Base-by-base conservation (phyloP, 192 early-diverging fungal genomes). In the Podila epicladia region DNA sequence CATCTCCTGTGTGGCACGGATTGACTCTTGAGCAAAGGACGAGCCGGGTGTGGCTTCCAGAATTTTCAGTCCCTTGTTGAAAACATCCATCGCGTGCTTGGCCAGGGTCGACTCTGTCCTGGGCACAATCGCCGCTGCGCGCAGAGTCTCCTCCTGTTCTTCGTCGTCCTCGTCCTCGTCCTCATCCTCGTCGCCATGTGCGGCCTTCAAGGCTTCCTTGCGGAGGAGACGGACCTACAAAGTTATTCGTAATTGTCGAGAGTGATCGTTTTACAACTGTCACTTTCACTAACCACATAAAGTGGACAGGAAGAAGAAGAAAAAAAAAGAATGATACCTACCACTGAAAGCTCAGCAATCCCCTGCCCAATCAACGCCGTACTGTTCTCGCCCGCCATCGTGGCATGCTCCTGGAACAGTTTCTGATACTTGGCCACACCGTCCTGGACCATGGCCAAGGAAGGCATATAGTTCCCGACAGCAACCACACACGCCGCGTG, bases 351-450 rank as follows among this genome's bases (percentile, higher is more conserved):
- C 32, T 72, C 58, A 4, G 76, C 76, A 37, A 79, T 79, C 5
- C 70, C 76, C 50, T 68, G 48, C 0, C 76, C 76, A 2, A 79
- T 66, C 22, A 79, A 63, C 7, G 63, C 59, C 57, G 64, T 67
- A 19, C 70, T 65, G 33, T 72, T 68, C 58, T 38, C 65, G 19
- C 70, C 37, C 0, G 64, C 33, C 1, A 67, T 74, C 13, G 41
- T 45, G 0, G 41, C 35, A 37, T 37, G 41, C 38, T 38, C 48
- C 17, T 71, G 51, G 22, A 65, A 75, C 58, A 89, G 41, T 35
- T 85, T 83, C 32, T 71, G 67, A 45, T 74, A 64, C 28, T 82
- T 78, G 12, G 80, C 73, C 41, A 50, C 69, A 0, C 76, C 76
- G 2, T 79, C 76, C 65, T 79, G 63, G 38, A 79, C 57, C 70